Conservation (phyloP, 148 eudicot species). For the Fagopyrum homotropicum region DNA sequence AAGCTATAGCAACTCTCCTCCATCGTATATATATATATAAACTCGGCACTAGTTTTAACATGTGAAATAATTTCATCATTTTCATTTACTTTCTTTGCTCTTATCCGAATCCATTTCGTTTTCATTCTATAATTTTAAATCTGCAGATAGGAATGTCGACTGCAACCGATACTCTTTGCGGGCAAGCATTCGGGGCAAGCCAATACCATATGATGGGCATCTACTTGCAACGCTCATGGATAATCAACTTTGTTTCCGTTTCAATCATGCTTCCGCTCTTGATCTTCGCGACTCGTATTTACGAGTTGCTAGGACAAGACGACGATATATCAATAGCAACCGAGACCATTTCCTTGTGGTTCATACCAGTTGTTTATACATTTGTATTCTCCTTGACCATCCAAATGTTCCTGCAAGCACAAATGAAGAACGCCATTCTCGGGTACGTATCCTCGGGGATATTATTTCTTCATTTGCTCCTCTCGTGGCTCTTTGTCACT, state of each 20-base stretch:
- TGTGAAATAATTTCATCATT: too few relatives aligned
- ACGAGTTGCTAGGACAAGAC: slow-evolving; percentile 6
- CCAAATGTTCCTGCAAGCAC: slow-evolving; percentile 6
- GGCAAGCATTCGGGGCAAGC: slow-evolving; percentile 18
- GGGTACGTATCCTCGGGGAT: slow-evolving; percentile 1
- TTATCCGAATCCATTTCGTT: too few relatives aligned
- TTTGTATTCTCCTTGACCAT: slow-evolving; percentile 8
- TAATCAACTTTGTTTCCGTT: not conserved
- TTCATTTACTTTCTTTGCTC: too few relatives aligned
- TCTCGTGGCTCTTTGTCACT: slow-evolving; percentile 12
- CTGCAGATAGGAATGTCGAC: slow-evolving; percentile 10
- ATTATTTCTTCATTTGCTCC: not conserved
- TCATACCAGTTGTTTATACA: slow-evolving; percentile 12
- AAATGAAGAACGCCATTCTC: too few relatives aligned
- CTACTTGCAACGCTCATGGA: slow-evolving; percentile 20
- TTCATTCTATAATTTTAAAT: too few relatives aligned
- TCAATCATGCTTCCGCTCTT: slow-evolving; percentile 12
- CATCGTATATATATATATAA: too few relatives aligned
- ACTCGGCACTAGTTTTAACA: too few relatives aligned
- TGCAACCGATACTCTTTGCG: slow-evolving; percentile 11
- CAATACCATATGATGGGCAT: slow-evolving; percentile 19
- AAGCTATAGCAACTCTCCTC: too few relatives aligned
- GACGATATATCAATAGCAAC: not conserved
- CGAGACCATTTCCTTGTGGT: slow-evolving; percentile 8
- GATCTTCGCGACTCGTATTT: slow-evolving; percentile 8